Evolutionary conservation across 2,329 filamentous ascomycete genomes (phyloP).

Genomic region (Lasiodiplodia sp.): DNA sequence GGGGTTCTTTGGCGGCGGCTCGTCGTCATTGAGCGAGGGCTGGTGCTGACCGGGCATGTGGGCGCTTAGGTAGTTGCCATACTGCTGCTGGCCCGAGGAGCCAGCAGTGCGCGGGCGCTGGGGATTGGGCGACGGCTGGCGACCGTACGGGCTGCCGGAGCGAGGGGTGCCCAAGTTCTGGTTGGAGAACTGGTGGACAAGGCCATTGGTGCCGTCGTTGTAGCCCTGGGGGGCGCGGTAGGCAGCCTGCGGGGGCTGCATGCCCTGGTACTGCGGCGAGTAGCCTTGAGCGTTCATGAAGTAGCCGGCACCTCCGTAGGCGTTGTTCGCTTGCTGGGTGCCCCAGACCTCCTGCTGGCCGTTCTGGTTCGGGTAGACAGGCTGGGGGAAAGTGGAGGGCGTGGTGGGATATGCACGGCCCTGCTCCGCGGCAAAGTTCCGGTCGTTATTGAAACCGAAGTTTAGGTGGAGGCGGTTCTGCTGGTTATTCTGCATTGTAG

Average conservation of each 20-base stretch:
- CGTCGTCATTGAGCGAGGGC: constrained; percentile 63
- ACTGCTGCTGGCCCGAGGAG: constrained; percentile 65
- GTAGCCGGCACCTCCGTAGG: constrained; percentile 46
- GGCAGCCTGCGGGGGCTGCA: constrained; percentile 60
- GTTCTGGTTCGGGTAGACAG: constrained; percentile 71
- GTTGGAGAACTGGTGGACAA: constrained; percentile 96
- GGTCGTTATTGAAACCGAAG: constrained; percentile 56
- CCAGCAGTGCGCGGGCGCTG: constrained; percentile 87
- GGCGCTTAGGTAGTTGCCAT: constrained; percentile 71
- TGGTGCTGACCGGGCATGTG: constrained; percentile 69
- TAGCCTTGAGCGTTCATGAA: constrained; percentile 60
- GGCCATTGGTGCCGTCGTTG: constrained; percentile 86
- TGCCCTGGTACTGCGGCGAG: constrained; percentile 56
- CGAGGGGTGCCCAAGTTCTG: constrained; percentile 84
- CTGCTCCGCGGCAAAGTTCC: constrained; percentile 52
- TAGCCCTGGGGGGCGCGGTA: constrained; percentile 66
- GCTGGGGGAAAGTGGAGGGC: constrained; percentile 94
- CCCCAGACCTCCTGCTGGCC: constrained; percentile 69
- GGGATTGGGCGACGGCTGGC: constrained; percentile 70
- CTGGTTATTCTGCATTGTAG: constrained; percentile 36
- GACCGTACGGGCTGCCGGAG: constrained; percentile 70
- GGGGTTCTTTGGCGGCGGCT: constrained; percentile 79
- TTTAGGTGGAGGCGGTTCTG: constrained; percentile 59
- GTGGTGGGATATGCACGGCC: constrained; percentile 69
- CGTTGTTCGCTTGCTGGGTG: constrained; percentile 52